These are phyloP conservation scores for Globisporangium nagaii DNA, from an alignment of 352 stramenopile genomes.

Conservation along the genomic window DNA sequence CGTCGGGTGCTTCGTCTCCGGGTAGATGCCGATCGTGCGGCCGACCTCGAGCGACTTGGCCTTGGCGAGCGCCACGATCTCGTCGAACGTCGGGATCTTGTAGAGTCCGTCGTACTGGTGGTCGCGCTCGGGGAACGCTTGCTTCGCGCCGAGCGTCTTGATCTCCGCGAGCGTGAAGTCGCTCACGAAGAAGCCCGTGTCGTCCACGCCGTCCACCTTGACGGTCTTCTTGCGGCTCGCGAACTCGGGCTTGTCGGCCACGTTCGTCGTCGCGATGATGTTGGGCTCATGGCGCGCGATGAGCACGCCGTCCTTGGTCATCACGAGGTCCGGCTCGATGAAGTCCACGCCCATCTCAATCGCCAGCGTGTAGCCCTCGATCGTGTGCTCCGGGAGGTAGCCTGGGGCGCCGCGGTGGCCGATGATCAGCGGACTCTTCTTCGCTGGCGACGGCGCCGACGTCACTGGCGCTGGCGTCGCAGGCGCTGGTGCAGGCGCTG, in stretches of 20 bases:
- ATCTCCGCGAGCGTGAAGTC: conserved; percentile 91
- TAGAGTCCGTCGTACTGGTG: conserved; percentile 82
- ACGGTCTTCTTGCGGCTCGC: conserved; percentile 51
- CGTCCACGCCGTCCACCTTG: conserved; percentile 46
- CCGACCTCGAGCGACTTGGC: conserved; percentile 50
- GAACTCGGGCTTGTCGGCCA: conserved; percentile 72
- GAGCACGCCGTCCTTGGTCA: conserved; percentile 79
- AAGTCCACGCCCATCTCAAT: conserved; percentile 88
- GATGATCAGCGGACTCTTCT: conserved; percentile 55
- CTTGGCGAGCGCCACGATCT: conserved; percentile 83
- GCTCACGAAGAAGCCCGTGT: conserved; percentile 80
- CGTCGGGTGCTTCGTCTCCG: conserved; percentile 85
- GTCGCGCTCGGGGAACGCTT: conserved; percentile 73
- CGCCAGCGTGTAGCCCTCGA: conserved; percentile 85
- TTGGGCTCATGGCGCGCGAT: conserved; percentile 85
- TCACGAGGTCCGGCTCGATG: conserved; percentile 90
- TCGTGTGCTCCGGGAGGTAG: conserved; percentile 89
- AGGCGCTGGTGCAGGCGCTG: neutral
- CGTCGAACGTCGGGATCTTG: conserved; percentile 83
- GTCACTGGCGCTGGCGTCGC: neutral
- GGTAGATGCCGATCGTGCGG: conserved; percentile 79
- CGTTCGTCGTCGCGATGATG: conserved; percentile 88
- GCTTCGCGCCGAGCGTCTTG: conserved; percentile 76
- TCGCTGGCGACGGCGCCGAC: neutral
- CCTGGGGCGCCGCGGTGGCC: conserved; percentile 85